Evolutionary conservation across 805 yeast species (phyloP).

Genomic region (Pichia californica): DNA sequence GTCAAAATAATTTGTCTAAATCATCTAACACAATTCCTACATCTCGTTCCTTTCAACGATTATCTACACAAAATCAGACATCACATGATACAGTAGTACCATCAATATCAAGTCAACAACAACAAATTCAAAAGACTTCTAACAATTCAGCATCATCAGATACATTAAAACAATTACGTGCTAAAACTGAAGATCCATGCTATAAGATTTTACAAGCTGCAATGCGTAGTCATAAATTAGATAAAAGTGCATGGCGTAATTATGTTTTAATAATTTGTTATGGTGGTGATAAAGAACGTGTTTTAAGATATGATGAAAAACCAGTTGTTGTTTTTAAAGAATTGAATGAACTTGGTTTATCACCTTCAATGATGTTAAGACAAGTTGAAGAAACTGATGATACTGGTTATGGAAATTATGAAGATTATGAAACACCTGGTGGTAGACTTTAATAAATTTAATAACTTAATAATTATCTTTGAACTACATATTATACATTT

Average conservation of each 20-base stretch:
- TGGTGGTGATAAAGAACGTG: conserved; percentile 86
- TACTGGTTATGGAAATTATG: conserved; percentile 13
- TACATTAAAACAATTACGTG: conserved; percentile 76
- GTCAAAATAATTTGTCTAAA: too few species aligned
- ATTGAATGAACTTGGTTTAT: conserved; percentile 74
- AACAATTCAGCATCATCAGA: conserved; percentile 33
- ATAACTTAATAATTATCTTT: too few species aligned
- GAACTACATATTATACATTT: too few species aligned
- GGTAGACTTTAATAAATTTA: conserved; percentile 33
- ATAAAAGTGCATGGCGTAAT: conserved; percentile 76
- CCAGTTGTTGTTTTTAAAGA: conserved; percentile 85
- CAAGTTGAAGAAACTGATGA: conserved; percentile 57
- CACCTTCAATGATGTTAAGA: conserved; percentile 88
- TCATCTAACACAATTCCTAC: too few species aligned
- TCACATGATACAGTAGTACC: too few species aligned
- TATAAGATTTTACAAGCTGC: conserved; percentile 83
- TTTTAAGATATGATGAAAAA: conserved; percentile 75
- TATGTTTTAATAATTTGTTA: conserved; percentile 86
- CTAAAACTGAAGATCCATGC: conserved; percentile 88
- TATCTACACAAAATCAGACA: background rate
- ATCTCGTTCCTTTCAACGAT: too few species aligned
- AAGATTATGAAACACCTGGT: conserved; percentile 33
- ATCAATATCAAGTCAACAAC: too few species aligned
- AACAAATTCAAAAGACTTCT: too few species aligned
- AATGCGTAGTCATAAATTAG: conserved; percentile 74